Percentiles rank a stretch among this genome's conserved stretches.
These are phyloP conservation scores for Berberis thunbergii DNA, from an alignment of 164 flowering plant species.

Conservation along the genomic window DNA sequence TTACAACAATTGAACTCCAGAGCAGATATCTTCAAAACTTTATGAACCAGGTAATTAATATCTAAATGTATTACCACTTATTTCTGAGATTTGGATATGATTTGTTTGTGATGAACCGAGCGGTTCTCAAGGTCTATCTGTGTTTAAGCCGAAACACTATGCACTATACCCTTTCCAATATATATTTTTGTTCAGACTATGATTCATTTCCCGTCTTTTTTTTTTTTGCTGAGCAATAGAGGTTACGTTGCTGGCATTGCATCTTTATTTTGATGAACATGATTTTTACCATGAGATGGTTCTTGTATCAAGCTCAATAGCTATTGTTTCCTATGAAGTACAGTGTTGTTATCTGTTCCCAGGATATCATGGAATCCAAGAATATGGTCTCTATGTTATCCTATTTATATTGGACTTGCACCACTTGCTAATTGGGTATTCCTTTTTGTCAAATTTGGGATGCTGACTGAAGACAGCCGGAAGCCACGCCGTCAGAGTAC, in stretches of 20 bases:
- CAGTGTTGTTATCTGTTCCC: not conserved
- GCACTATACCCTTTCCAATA: not conserved
- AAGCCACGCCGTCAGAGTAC: constrained; percentile 61
- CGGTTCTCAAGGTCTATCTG: not conserved
- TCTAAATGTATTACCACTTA: not conserved
- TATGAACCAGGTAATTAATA: constrained; percentile 39
- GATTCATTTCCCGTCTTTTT: not conserved
- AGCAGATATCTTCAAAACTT: constrained; percentile 42
- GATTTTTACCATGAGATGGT: not conserved
- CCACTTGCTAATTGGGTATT: constrained; percentile 4
- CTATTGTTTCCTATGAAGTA: not conserved
- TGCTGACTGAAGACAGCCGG: constrained; percentile 79
- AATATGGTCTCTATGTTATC: not conserved
- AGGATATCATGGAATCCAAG: not conserved
- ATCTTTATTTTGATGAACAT: not conserved
- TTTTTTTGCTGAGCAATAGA: not conserved
- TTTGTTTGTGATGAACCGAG: not conserved
- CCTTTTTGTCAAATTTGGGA: constrained; percentile 8
- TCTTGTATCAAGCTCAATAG: not conserved
- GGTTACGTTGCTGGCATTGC: not conserved
- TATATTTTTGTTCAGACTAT: not conserved
- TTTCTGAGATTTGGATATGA: not conserved
- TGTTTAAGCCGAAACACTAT: not conserved
- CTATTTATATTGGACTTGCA: not conserved
- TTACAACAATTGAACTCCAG: constrained; percentile 55